Evolutionary conservation across 768 basidiomycete species (phyloP), one percentile per base, ranked within the genome.

Genomic region (Termitomyces titanicus): DNA sequence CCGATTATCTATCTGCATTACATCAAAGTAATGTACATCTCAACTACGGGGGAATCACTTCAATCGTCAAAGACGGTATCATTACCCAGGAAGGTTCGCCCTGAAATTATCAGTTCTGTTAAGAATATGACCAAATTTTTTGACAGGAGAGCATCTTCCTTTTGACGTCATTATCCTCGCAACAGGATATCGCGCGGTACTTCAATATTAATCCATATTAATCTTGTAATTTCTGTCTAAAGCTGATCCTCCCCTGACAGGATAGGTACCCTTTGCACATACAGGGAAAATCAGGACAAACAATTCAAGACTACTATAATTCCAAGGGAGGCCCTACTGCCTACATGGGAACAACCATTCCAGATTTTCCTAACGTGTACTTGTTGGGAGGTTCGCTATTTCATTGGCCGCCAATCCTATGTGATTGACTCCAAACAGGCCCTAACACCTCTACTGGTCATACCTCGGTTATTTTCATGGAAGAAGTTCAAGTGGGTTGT

Each of bases 331-430:
- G 78, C 0, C 74, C 78, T 8, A 69, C 70, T 45, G 78, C 78
- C 15, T 79, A 79, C 59, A 61, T 73, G 8, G 78, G 77, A 29
- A 77, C 74, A 2, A 66, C 69, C 5, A 53, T 75, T 5, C 76
- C 79, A 29, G 72, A 71, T 9, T 80, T 80, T 59, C 79, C 79
- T 0, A 80, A 80, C 57, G 72, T 77, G 54, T 78, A 67, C 59
- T 64, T 69, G 9, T 49, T 79, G 5, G 59, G 67, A 20, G 79
- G 79, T 74, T 44, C 33, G 65, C 56, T 15, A 35, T 31, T 15
- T 17, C 13, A 38, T 24, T 6, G 50, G 27, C 31, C 15, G 6
- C 33, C 33, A 10, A 5, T 22, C 31, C 6, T 24, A n/a, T 20
- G 48, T n/a, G n/a, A 13, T 24, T 43, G 31, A 47, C 29, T 33